phyloP scores from a whole-genome alignment of 2,329 filamentous ascomycete genomes.

The Botrytis medusae region DNA sequence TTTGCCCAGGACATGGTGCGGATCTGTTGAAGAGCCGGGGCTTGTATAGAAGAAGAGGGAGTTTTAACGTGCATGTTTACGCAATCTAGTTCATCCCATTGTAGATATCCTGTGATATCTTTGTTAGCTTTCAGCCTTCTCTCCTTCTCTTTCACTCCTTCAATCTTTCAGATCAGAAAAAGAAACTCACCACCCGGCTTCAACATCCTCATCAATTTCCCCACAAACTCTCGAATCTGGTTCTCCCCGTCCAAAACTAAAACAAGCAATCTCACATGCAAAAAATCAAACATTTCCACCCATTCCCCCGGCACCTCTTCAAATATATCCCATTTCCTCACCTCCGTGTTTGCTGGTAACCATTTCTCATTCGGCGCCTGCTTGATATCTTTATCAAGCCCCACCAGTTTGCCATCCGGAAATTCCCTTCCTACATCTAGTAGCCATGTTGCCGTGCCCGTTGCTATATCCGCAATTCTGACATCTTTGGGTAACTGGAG shows the following conservation, averaged over 20 bases:
- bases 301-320: not conserved
- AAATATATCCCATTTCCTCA: conserved; percentile 4
- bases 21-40: not conserved
- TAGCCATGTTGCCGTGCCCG: conserved; percentile 10
- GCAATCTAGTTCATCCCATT: conserved; percentile 17
- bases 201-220: conserved; percentile 11
- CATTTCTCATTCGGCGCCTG: not conserved
- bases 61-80: conserved; percentile 7
- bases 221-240: not conserved
- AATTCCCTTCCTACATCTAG: not conserved
- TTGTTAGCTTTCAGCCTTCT: not conserved
- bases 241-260: not conserved
- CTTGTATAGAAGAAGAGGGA: not conserved
- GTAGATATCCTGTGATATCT: not conserved
- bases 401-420: not conserved
- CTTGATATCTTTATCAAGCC: not conserved
- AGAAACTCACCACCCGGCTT: conserved; percentile 1
- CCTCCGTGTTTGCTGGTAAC: not conserved
- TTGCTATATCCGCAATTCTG: conserved; percentile 11
- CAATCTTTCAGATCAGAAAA: not conserved
- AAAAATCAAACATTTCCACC: not conserved
- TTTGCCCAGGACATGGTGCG: conserved; percentile 4
- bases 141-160: not conserved
- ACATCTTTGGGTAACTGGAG: not conserved
- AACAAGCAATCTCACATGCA: not conserved